A percentile compares a stretch with the other conserved stretches of the same genome.
Evolutionary conservation across 352 stramenopile species (phyloP).

Genomic region (Blastocystis sp.): DNA sequence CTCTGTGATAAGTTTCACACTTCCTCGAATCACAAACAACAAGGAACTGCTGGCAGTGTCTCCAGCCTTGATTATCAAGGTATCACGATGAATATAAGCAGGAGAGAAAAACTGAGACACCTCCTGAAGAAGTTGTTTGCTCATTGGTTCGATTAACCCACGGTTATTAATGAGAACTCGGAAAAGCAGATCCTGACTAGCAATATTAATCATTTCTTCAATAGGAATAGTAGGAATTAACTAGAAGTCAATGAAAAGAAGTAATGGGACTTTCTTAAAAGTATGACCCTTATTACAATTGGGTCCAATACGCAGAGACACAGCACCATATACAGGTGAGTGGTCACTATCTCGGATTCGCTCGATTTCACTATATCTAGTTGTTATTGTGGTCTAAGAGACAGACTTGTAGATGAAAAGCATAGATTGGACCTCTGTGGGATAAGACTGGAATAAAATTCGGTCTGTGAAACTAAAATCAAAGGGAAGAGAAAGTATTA

Average conservation of each 20-base stretch:
- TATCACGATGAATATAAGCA: constrained; percentile 47
- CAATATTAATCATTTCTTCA: constrained; percentile 20
- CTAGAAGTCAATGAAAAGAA: background rate
- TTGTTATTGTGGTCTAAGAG: background rate
- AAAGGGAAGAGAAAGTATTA: background rate
- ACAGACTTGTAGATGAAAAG: constrained; percentile 41
- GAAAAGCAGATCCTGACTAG: constrained; percentile 19
- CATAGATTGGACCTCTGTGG: constrained; percentile 5
- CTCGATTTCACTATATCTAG: constrained; percentile 45
- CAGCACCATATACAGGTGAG: constrained; percentile 48
- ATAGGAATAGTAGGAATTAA: constrained; percentile 23
- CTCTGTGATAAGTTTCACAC: constrained; percentile 49
- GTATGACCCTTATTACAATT: constrained; percentile 43
- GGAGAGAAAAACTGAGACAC: background rate
- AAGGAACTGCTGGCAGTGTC: constrained; percentile 23
- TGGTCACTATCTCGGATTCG: constrained; percentile 48
- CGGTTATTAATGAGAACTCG: constrained; percentile 50
- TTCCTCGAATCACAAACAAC: constrained; percentile 22
- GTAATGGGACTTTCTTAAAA: background rate
- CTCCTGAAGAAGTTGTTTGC: background rate
- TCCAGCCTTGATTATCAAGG: constrained; percentile 40
- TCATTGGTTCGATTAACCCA: constrained; percentile 10
- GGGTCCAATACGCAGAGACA: constrained; percentile 41
- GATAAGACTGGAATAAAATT: constrained; percentile 49
- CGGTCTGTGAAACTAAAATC: constrained; percentile 59